Percentiles rank a stretch among this genome's conserved stretches.
phyloP scores from a whole-genome alignment of 768 basidiomycete species.

The Boletus tomentosulus region DNA sequence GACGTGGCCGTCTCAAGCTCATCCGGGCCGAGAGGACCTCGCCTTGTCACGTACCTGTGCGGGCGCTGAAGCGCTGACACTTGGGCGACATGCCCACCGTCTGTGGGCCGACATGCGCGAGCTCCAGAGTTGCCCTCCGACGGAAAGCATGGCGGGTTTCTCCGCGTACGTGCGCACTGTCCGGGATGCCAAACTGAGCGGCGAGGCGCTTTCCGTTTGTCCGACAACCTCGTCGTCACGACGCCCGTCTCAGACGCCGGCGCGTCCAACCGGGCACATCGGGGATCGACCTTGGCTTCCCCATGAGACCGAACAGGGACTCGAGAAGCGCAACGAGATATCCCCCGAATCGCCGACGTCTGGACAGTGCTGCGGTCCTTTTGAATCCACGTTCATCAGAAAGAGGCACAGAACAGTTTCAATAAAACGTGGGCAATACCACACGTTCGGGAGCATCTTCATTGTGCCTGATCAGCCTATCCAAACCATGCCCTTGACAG shows the following conservation, averaged over 20 bases:
- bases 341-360: not conserved
- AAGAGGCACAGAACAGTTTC: not conserved
- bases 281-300: not conserved
- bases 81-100: too few species aligned
- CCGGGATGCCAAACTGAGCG: not conserved
- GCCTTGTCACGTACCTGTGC: too few species aligned
- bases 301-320: too few species aligned
- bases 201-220: not conserved
- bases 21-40: too few species aligned
- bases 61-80: too few species aligned
- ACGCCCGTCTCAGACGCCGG: not conserved
- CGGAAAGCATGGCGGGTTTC: too few species aligned
- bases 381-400: not conserved
- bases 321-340: not conserved
- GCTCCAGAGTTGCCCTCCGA: not conserved
- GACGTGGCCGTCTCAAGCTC: not conserved
- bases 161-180: not conserved
- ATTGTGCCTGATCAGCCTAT: not conserved
- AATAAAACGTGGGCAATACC: not conserved
- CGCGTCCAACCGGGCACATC: not conserved
- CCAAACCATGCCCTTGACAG: too few species aligned
- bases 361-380: not conserved
- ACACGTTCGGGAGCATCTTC: not conserved
- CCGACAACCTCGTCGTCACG: not conserved
- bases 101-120: too few species aligned